Percentiles rank a stretch among this genome's conserved stretches.
Conservation (phyloP, 345 rosid species). For the Eucalyptus cloeziana region DNA sequence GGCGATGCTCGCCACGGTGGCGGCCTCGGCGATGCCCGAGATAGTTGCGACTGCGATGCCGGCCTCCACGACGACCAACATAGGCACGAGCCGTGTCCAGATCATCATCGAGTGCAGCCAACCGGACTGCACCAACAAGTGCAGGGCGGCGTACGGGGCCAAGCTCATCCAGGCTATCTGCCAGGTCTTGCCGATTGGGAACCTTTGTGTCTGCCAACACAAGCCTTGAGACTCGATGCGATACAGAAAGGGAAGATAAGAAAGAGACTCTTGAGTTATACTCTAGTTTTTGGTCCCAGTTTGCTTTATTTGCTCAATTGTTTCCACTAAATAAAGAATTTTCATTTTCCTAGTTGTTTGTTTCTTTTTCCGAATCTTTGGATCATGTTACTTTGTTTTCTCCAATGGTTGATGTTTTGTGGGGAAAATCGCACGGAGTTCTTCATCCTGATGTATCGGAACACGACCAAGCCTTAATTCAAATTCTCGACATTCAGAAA, state of each 20-base stretch:
- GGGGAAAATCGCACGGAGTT: neutral
- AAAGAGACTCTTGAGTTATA: neutral
- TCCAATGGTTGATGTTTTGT: neutral
- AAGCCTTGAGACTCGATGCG: neutral
- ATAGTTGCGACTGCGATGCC: too few species aligned
- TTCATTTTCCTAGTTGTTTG: neutral
- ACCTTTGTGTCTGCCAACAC: neutral
- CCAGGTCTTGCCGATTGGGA: neutral
- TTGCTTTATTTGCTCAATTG: neutral
- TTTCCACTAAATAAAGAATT: neutral
- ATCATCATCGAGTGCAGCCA: neutral
- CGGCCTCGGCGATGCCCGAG: neutral
- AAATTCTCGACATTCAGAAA: neutral
- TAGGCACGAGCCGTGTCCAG: neutral
- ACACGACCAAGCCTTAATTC: neutral
- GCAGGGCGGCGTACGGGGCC: neutral
- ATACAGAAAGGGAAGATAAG: rapidly evolving
- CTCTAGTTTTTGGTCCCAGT: neutral
- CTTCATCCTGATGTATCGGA: neutral
- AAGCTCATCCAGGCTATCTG: neutral
- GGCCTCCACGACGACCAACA: too few species aligned
- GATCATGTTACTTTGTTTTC: neutral
- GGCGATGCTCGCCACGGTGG: neutral
- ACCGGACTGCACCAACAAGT: neutral
- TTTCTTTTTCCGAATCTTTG: neutral